These are phyloP conservation scores for Firmiana major DNA, from an alignment of 345 rosid genomes.

Conservation along the genomic window DNA sequence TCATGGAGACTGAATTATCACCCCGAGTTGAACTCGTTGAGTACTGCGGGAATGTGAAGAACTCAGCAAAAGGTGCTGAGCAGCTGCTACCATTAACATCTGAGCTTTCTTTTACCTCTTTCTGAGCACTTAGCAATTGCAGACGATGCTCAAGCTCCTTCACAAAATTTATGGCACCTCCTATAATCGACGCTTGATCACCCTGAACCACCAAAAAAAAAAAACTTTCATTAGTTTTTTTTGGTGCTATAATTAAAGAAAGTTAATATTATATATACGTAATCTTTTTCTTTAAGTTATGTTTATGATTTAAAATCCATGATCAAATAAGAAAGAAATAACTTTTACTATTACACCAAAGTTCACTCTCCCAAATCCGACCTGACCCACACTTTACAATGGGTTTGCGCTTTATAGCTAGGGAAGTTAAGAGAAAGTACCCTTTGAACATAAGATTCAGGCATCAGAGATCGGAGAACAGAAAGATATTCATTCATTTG, in stretches of 20 bases:
- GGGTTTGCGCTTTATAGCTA: not conserved
- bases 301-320: too few species aligned
- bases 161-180: slow-evolving; percentile 57
- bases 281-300: too few species aligned
- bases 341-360: too few species aligned
- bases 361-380: too few species aligned
- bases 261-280: too few species aligned
- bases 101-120: slow-evolving; percentile 28
- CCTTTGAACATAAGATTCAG: slow-evolving; percentile 79
- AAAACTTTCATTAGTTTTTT: not conserved
- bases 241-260: too few species aligned
- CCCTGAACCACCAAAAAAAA: slow-evolving; percentile 25
- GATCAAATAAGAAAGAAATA: too few species aligned
- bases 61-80: slow-evolving; percentile 47
- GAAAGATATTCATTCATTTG: slow-evolving; percentile 91
- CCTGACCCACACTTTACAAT: too few species aligned
- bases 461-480: slow-evolving; percentile 78
- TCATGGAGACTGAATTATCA: slow-evolving; percentile 18
- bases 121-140: slow-evolving; percentile 30
- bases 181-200: slow-evolving; percentile 61
- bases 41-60: slow-evolving; percentile 66
- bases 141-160: slow-evolving; percentile 49
- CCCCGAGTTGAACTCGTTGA: slow-evolving; percentile 30
- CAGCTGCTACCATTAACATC: slow-evolving; percentile 10
- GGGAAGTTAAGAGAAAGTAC: slow-evolving; percentile 27